A percentile compares a stretch with the other conserved stretches of the same genome.
phyloP scores from a whole-genome alignment of 257 asterid genomes.

The Handroanthus guayacan region DNA sequence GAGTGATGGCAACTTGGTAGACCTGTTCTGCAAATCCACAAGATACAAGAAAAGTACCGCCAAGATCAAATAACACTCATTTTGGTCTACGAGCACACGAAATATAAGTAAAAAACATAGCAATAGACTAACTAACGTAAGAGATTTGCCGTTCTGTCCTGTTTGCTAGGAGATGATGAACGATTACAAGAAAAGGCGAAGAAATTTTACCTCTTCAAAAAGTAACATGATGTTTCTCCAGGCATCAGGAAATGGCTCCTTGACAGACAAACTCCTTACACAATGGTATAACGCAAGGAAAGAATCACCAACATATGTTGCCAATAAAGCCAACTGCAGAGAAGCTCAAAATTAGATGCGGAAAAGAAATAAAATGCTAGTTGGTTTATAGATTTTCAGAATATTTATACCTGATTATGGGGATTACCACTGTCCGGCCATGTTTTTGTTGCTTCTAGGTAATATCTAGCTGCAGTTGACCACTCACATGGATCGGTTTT shows the following conservation, averaged over 20 bases:
- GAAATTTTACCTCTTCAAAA: slow-evolving; percentile 73
- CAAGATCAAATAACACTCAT: slow-evolving; percentile 24
- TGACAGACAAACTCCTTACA: slow-evolving; percentile 81
- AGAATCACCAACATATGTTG: slow-evolving; percentile 73
- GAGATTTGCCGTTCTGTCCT: slow-evolving; percentile 15
- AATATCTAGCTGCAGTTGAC: slow-evolving; percentile 77
- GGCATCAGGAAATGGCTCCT: slow-evolving; percentile 96
- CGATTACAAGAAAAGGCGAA: not conserved
- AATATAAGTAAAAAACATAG: not conserved
- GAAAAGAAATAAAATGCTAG: not conserved
- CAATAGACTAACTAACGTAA: not conserved
- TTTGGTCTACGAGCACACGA: not conserved
- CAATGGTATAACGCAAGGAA: slow-evolving; percentile 92
- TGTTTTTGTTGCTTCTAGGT: slow-evolving; percentile 73
- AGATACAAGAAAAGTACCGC: slow-evolving; percentile 37
- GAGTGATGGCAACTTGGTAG: slow-evolving; percentile 53
- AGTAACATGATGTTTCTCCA: slow-evolving; percentile 85
- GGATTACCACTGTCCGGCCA: slow-evolving; percentile 94
- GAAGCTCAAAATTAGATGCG: slow-evolving; percentile 5
- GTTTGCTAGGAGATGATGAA: not conserved
- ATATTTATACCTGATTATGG: slow-evolving; percentile 79
- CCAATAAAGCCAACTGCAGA: slow-evolving; percentile 86
- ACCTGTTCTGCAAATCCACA: slow-evolving; percentile 72
- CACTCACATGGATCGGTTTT: slow-evolving; percentile 62
- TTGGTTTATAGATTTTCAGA: not conserved